These are phyloP conservation scores for Pseudocohnilembus persalinus DNA, from an alignment of 169 alveolate species.

Conservation along the genomic window DNA sequence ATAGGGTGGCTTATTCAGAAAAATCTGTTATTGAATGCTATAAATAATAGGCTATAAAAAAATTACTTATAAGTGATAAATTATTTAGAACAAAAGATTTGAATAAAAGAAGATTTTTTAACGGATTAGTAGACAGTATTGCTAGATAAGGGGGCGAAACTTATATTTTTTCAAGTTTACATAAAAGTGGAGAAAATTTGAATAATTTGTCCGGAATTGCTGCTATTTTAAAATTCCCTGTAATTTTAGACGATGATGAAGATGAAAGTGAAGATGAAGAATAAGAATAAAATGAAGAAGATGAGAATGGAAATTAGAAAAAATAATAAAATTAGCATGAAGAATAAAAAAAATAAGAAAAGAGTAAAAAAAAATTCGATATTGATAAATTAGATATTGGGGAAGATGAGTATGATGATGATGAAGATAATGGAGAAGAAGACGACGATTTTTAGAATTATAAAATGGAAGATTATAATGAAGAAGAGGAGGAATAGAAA, in stretches of 20 bases:
- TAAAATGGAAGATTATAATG: neutral
- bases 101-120: slow-evolving; percentile 16
- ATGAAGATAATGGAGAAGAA: neutral
- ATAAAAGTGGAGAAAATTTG: slow-evolving; percentile 33
- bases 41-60: slow-evolving; percentile 27
- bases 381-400: neutral
- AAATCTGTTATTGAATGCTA: slow-evolving; percentile 24
- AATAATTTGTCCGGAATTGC: slow-evolving; percentile 41
- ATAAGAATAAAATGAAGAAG: slow-evolving; percentile 8
- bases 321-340: neutral
- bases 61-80: slow-evolving; percentile 29
- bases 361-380: neutral
- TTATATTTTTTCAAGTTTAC: slow-evolving; percentile 34
- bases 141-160: slow-evolving; percentile 32
- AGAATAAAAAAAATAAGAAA: neutral
- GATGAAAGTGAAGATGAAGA: slow-evolving; percentile 11
- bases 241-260: slow-evolving; percentile 31
- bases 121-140: slow-evolving; percentile 12
- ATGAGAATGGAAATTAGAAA: neutral
- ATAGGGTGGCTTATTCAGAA: slow-evolving; percentile 31
- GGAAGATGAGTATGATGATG: neutral
- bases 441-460: neutral
- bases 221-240: slow-evolving; percentile 34
- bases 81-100: slow-evolving; percentile 31
- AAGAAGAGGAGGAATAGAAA: neutral